A percentile compares a stretch with the other conserved stretches of the same genome.
Conservation (phyloP, 768 basidiomycete species). For the Tylopilus intermedius region DNA sequence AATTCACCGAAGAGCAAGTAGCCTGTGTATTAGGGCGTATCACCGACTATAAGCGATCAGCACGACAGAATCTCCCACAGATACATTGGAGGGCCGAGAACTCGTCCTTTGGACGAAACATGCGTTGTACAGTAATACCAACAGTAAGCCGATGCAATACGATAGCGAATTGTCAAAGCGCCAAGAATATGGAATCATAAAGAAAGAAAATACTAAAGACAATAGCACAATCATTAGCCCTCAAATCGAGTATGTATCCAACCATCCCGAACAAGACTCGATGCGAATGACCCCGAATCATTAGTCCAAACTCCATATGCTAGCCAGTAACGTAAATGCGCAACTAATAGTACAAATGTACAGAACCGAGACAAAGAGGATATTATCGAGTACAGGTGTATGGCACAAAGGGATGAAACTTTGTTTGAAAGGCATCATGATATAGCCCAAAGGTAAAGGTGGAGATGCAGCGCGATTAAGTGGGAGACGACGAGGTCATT, state of each 20-base stretch:
- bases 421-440: constrained; percentile 18
- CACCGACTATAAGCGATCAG: constrained; percentile 3
- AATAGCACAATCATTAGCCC: constrained; percentile 30
- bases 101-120: constrained; percentile 10
- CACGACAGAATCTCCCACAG: neutral
- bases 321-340: constrained; percentile 34
- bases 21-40: constrained; percentile 1
- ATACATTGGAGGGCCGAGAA: neutral
- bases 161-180: constrained; percentile 24
- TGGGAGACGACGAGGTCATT: constrained; percentile 27
- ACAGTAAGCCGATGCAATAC: constrained; percentile 28
- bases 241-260: constrained; percentile 27
- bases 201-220: constrained; percentile 15
- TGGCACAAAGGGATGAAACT: constrained; percentile 27
- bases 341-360: constrained; percentile 32
- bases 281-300: constrained; percentile 27
- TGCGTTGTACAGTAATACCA: constrained; percentile 27
- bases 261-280: constrained; percentile 27
- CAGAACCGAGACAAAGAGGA: constrained; percentile 21
- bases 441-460: constrained; percentile 9
- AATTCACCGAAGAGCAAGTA: constrained; percentile 1
- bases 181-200: constrained; percentile 30
- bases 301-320: constrained; percentile 32
- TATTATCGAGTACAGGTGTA: constrained; percentile 32
- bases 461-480: constrained; percentile 30